Evolutionary conservation across 2,329 filamentous ascomycete genomes (phyloP).

Genomic region (Huntiella omanensis): DNA sequence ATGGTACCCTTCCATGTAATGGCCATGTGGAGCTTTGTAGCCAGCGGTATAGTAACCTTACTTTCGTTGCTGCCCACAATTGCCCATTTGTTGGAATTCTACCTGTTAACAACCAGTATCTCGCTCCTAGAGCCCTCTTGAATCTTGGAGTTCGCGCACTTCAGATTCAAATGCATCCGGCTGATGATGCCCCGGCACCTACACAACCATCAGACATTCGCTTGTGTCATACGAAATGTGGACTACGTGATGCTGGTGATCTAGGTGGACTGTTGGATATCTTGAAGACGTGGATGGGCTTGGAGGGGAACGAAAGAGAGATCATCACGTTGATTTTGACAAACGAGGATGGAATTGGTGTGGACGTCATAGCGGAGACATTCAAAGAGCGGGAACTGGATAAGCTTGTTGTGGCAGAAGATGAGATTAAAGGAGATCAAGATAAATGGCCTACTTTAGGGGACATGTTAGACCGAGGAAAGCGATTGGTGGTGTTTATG

Average conservation of each 20-base stretch:
- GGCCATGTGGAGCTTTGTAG: constrained; percentile 35
- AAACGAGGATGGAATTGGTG: constrained; percentile 38
- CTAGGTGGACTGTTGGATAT: constrained; percentile 35
- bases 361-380: constrained; percentile 33
- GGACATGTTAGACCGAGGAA: constrained; percentile 40
- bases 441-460: constrained; percentile 52
- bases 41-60: constrained; percentile 38
- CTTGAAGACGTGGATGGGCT: constrained; percentile 33
- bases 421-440: constrained; percentile 18
- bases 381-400: constrained; percentile 38
- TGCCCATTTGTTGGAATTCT: constrained; percentile 40
- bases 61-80: constrained; percentile 46
- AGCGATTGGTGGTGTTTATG: constrained; percentile 52
- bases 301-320: constrained; percentile 38
- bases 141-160: constrained; percentile 44
- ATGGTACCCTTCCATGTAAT: constrained; percentile 27
- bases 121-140: constrained; percentile 38
- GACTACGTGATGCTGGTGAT: constrained; percentile 37
- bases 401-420: constrained; percentile 30
- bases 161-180: constrained; percentile 42
- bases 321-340: constrained; percentile 45
- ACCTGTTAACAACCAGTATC: constrained; percentile 39
- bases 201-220: constrained; percentile 21
- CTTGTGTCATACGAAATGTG: constrained; percentile 47
- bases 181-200: constrained; percentile 19